Evolutionary conservation across 108 stramenopile genomes (phyloP), one percentile per base, ranked within the genome.

Genomic region (Nannochloropsis granulata): DNA sequence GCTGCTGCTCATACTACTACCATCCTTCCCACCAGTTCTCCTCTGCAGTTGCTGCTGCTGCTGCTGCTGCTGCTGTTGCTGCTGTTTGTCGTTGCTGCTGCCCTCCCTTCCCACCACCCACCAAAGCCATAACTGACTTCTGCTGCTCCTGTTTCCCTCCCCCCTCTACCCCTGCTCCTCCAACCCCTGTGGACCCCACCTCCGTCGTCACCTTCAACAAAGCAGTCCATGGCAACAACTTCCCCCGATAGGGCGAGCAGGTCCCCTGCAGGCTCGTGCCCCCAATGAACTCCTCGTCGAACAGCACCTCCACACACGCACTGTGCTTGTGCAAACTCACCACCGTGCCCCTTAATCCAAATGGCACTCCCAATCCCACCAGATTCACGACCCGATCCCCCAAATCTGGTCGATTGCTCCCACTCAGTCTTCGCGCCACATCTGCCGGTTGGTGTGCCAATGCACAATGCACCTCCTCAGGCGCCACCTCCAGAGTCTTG

Each of bases 271-370:
- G 86, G 23, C 91, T 92, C 26, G 92, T 92, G 1, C 97, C 97
- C 78, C 97, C 98, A 45, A 98, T 93, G 84, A 99, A 98, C 88
- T 97, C 96, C 86, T 97, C 95, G 89, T 99, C 99, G 91, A 98
- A 95, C 25, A 99, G 94, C 46, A 99, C 95, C 83, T 99, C 99
- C 43, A 99, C 99, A 87, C 95, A 97, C 24, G 94, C 95, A 16
- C 93, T 94, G 45, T 88, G 81, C 43, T 93, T 90, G 87, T 99
- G 98, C 83, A 95, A 92, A 0, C 93, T 95, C 84, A 98, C 94
- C 79, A 99, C 97, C 43, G 97, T 97, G 26, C 99, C 99, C 85
- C 95, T 90, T 26, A 93, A 90, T 56, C 98, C 99, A 88, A 99
- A 97, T 12, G 99, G 97, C 46, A 96, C 94, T 42, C 95, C 96